A percentile compares a stretch with the other conserved stretches of the same genome.
phyloP scores from a whole-genome alignment of 83 land plant species.

The Larix sibirica region DNA sequence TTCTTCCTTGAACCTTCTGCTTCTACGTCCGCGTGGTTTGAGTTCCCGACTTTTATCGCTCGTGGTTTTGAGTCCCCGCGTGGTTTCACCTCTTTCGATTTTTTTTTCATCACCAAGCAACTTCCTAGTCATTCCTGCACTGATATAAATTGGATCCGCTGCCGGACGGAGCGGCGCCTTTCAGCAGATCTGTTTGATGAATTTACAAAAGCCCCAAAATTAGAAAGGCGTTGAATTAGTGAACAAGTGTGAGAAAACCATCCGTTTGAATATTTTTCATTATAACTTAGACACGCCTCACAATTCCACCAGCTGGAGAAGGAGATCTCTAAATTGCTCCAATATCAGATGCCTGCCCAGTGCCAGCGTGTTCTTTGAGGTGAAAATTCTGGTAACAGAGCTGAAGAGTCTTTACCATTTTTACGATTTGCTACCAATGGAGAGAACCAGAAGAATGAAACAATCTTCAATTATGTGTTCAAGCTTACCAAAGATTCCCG shows the following conservation, averaged over 20 bases:
- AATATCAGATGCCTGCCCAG: not conserved
- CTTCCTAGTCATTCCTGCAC: too few species aligned
- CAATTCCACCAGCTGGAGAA: constrained; percentile 1
- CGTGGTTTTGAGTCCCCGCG: too few species aligned
- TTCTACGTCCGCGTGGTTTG: too few species aligned
- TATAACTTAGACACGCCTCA: not conserved
- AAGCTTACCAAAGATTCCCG: not conserved
- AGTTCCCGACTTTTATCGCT: too few species aligned
- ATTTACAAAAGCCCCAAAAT: too few species aligned
- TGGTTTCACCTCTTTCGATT: too few species aligned
- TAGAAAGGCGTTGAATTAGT: not conserved
- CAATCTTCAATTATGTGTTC: not conserved
- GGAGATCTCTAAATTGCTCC: not conserved
- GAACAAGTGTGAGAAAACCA: not conserved
- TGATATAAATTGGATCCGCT: too few species aligned
- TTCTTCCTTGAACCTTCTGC: too few species aligned
- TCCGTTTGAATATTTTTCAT: not conserved
- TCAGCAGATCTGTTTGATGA: too few species aligned
- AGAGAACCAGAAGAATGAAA: not conserved
- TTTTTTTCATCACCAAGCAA: too few species aligned
- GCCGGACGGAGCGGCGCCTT: too few species aligned
- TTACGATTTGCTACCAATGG: not conserved
- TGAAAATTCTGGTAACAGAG: not conserved
- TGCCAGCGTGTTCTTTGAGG: not conserved
- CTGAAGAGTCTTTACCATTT: not conserved